Percentiles rank a stretch among this genome's conserved stretches.
Conservation (phyloP, 257 asterid genomes). For the Solanum gracilifrons region DNA sequence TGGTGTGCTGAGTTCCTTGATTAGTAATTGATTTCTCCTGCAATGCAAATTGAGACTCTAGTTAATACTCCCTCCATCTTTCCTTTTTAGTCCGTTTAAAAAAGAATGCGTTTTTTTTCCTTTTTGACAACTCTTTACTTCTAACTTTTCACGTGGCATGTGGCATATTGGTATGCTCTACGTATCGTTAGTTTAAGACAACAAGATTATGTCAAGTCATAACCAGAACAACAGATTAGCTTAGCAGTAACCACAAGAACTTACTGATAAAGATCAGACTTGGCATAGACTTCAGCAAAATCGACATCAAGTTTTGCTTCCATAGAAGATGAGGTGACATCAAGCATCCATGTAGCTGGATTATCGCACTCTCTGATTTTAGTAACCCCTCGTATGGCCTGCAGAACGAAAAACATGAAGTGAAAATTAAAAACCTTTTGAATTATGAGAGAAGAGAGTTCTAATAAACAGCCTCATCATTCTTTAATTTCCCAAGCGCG, state of each 20-base stretch:
- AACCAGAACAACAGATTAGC: not conserved
- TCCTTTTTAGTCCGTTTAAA: not conserved
- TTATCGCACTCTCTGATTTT: slow-evolving; percentile 57
- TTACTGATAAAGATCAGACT: slow-evolving; percentile 50
- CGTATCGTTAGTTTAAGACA: not conserved
- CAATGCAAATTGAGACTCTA: not conserved
- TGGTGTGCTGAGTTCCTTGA: slow-evolving; percentile 42
- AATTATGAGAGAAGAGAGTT: not conserved
- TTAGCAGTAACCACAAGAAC: not conserved
- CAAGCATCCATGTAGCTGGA: slow-evolving; percentile 97
- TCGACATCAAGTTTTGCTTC: slow-evolving; percentile 60
- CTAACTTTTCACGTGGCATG: not conserved
- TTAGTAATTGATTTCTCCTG: slow-evolving; percentile 38
- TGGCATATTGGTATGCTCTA: not conserved
- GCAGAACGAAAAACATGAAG: not conserved
- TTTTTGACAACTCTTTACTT: not conserved
- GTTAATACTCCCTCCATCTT: not conserved
- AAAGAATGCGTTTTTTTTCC: not conserved
- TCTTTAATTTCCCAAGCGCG: not conserved
- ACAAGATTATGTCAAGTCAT: not conserved
- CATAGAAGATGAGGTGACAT: slow-evolving; percentile 42
- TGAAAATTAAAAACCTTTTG: not conserved
- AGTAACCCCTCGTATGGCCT: slow-evolving; percentile 61
- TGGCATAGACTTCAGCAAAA: slow-evolving; percentile 58
- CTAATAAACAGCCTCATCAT: not conserved